Evolutionary conservation across 1,284 basidiomycete species (phyloP), one percentile per base, ranked within the genome.

Genomic region (Austroboletus novae-zelandiae): DNA sequence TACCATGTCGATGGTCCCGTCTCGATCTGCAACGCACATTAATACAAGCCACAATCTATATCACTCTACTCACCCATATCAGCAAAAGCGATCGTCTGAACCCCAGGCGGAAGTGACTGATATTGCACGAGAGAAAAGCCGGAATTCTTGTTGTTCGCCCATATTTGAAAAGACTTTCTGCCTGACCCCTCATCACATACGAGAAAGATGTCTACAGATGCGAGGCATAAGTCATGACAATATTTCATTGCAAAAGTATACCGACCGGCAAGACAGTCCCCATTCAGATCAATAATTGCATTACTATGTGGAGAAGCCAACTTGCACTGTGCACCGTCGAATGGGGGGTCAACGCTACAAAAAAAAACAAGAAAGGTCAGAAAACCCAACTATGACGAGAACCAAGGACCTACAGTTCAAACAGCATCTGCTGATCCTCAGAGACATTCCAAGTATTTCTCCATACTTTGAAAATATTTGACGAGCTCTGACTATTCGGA

Each of bases 1-100:
- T 43, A 99, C 78, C 76, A 99, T 84, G 67, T 99, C 96, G 41
- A 98, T 90, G 0, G 95, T 96, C 1, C 96, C 96, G 62, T 99
- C 97, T 13, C 97, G 84, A 65, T 97, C 93, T 94, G 54, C 5
- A 11, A 47, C 13, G 20, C 31, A 23, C 35, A 32, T 61, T 4
- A 1, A 40, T 10, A 3, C 35, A 25, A 7, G 14, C 15, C 23
- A 11, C 18, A 5, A 10, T 25, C 5, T 13, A 30, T n/a, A n/a
- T 29, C 25, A 31, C 14, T 30, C 13, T 35, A 41, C 82, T 58
- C 64, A 90, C 94, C 90, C 60, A 99, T 83, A 59, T 99, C 97
- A 18, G 91, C 94, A 61, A 98, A 98, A 0, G 88, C 83, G 18
- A 98, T 79, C 0, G 86, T 75, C 56, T 92, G 92, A 2, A 84